phyloP scores from a whole-genome alignment of 2,329 filamentous ascomycete genomes.

The Fusarium oxysporum region DNA sequence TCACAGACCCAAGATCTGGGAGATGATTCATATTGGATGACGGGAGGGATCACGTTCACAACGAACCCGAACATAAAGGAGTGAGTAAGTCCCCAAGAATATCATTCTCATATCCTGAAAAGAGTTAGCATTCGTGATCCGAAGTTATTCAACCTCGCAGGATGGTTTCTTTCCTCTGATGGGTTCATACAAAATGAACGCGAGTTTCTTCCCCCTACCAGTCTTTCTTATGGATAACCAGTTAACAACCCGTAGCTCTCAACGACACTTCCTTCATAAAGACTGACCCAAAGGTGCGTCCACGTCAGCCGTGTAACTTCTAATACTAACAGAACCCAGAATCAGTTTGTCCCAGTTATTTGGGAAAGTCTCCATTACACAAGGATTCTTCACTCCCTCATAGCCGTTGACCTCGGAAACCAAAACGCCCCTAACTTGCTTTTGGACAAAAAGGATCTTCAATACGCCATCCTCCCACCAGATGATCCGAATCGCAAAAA shows the following conservation, averaged over 20 bases:
- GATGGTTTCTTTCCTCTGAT: slow-evolving; percentile 18
- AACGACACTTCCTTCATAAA: not conserved
- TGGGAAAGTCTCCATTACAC: slow-evolving; percentile 21
- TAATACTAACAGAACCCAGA: fast-evolving
- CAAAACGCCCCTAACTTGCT: slow-evolving; percentile 2
- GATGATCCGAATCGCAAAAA: slow-evolving; percentile 16
- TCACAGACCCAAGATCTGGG: not conserved
- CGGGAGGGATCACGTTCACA: not conserved
- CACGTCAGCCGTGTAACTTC: fast-evolving
- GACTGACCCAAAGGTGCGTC: not conserved
- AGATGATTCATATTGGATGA: slow-evolving; percentile 6
- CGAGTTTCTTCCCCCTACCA: not conserved
- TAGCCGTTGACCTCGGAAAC: slow-evolving; percentile 21
- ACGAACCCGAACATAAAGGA: not conserved
- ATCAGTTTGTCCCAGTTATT: not conserved
- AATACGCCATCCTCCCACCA: slow-evolving; percentile 19
- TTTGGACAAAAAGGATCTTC: not conserved
- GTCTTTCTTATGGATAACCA: not conserved
- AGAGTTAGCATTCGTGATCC: not conserved
- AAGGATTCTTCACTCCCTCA: slow-evolving; percentile 16
- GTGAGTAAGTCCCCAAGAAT: not conserved
- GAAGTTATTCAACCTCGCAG: not conserved
- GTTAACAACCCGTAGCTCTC: not conserved
- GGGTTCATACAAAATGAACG: not conserved
- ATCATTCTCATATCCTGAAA: fast-evolving